A percentile compares a stretch with the other conserved stretches of the same genome.
Conservation (phyloP, 129 eudicot genomes). For the Centaurea solstitialis region DNA sequence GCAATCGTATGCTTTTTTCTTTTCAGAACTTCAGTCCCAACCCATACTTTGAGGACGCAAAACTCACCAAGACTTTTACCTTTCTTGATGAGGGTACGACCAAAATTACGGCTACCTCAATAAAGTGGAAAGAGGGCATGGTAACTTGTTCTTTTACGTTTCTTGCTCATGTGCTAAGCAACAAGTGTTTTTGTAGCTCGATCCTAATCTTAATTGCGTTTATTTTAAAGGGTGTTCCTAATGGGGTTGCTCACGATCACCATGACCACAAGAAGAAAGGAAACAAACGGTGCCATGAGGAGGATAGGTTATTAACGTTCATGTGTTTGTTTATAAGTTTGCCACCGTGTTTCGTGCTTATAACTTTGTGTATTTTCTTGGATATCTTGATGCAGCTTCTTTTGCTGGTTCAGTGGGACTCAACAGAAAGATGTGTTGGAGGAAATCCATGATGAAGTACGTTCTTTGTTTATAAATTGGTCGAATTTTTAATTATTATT, state of each 20-base stretch:
- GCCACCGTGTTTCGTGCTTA: background rate
- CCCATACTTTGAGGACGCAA: slow-evolving; percentile 74
- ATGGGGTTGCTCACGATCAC: slow-evolving; percentile 54
- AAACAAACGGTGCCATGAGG: slow-evolving; percentile 65
- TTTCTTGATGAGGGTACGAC: slow-evolving; percentile 74
- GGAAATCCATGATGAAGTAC: slow-evolving; percentile 77
- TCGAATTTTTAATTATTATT: background rate
- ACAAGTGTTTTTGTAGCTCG: background rate
- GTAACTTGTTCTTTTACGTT: slow-evolving; percentile 27
- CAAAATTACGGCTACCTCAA: slow-evolving; percentile 71
- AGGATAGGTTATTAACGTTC: slow-evolving; percentile 55
- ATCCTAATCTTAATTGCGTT: background rate
- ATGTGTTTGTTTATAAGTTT: background rate
- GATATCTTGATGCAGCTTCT: slow-evolving; percentile 60
- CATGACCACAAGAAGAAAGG: slow-evolving; percentile 65
- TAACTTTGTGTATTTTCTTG: background rate
- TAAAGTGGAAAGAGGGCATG: slow-evolving; percentile 90
- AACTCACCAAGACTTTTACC: slow-evolving; percentile 75
- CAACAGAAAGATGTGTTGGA: slow-evolving; percentile 53
- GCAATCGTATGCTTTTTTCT: background rate
- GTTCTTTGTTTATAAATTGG: background rate
- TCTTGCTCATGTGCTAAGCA: background rate
- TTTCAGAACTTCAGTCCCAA: slow-evolving; percentile 70
- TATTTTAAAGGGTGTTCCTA: slow-evolving; percentile 63
- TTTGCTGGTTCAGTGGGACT: slow-evolving; percentile 76